Percentiles rank a stretch among this genome's conserved stretches.
Conservation (phyloP, 192 early-diverging fungal species). For the Gaertneriomyces semiglobifer region DNA sequence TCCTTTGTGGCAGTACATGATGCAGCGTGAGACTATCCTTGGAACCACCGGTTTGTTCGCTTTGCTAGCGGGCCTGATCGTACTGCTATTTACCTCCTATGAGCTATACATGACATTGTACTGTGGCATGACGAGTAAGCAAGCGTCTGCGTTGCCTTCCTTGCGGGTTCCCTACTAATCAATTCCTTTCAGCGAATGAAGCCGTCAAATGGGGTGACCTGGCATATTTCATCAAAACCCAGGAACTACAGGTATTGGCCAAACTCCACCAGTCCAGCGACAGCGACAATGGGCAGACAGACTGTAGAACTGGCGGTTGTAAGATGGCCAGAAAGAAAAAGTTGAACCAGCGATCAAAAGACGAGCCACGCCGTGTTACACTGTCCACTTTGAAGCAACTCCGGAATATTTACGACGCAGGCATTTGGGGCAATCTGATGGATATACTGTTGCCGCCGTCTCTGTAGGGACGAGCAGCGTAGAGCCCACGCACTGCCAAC, state of each 20-base stretch:
- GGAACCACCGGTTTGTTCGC: conserved; percentile 39
- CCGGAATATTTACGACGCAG: conserved; percentile 41
- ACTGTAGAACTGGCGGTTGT: too few species aligned
- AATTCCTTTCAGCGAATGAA: conserved; percentile 41
- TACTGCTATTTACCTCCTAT: conserved; percentile 38
- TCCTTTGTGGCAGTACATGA: conserved; percentile 25
- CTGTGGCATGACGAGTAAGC: conserved; percentile 39
- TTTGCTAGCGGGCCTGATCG: conserved; percentile 37
- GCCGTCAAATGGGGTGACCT: conserved; percentile 54
- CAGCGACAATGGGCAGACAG: not conserved
- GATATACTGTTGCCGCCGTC: conserved; percentile 35
- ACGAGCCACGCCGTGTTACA: not conserved
- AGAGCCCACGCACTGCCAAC: too few species aligned
- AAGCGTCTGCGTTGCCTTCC: not conserved
- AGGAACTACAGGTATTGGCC: conserved; percentile 23
- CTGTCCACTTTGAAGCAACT: conserved; percentile 14
- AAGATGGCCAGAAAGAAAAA: too few species aligned
- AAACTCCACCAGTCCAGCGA: conserved; percentile 29
- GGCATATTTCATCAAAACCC: conserved; percentile 30
- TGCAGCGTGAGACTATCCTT: conserved; percentile 33
- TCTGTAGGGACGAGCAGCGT: not conserved
- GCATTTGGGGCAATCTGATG: conserved; percentile 32
- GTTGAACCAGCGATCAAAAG: conserved; percentile 8
- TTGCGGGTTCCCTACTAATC: conserved; percentile 7
- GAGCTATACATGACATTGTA: conserved; percentile 33